These are phyloP conservation scores for Magnolia sinica DNA, from an alignment of 164 flowering plant genomes.

Conservation along the genomic window DNA sequence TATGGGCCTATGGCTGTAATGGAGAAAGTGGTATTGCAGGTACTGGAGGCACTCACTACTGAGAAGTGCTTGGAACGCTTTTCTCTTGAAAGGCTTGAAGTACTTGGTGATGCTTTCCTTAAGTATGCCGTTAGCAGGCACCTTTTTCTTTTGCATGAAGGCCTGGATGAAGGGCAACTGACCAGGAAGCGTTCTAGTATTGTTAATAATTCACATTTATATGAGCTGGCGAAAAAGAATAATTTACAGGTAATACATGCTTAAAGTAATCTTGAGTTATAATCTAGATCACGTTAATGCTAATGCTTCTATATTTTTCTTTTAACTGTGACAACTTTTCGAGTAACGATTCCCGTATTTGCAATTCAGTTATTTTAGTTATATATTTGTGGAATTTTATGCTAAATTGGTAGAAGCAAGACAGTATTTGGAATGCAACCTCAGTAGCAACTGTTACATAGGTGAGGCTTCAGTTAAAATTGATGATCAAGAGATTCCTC, in stretches of 20 bases:
- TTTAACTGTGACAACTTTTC: background rate
- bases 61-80: conserved; percentile 81
- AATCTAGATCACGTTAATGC: background rate
- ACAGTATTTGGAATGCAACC: too few species aligned
- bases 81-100: conserved; percentile 95
- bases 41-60: conserved; percentile 93
- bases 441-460: too few species aligned
- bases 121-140: conserved; percentile 84
- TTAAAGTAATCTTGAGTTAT: background rate
- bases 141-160: conserved; percentile 61
- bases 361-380: too few species aligned
- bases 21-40: conserved; percentile 31
- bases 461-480: too few species aligned
- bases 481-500: too few species aligned
- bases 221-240: conserved; percentile 51
- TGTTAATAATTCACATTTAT: conserved; percentile 69
- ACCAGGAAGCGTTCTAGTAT: conserved; percentile 71
- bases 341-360: too few species aligned
- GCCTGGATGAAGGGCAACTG: conserved; percentile 79
- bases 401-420: too few species aligned
- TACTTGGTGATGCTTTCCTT: conserved; percentile 95
- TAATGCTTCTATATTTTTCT: background rate
- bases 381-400: too few species aligned
- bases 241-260: conserved; percentile 63
- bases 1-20: background rate